Evolutionary conservation across 441 rosid species (phyloP).

Genomic region (Melastoma candidum): DNA sequence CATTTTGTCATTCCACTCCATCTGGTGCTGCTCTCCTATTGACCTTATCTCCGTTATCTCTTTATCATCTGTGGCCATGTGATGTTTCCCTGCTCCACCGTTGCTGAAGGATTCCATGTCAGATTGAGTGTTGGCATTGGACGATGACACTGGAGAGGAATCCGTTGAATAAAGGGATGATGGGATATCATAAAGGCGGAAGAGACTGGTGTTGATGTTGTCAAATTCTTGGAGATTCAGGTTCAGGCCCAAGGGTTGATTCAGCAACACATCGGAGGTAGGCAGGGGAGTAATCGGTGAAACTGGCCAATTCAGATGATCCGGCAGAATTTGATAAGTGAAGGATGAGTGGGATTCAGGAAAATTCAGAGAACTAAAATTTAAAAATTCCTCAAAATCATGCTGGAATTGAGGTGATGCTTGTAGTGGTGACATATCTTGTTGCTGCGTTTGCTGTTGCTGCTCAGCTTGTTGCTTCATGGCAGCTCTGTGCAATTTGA

Average conservation of each 20-base stretch:
- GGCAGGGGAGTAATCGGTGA: constrained; percentile 32
- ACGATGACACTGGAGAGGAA: constrained; percentile 27
- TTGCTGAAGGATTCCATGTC: constrained; percentile 16
- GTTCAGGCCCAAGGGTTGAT: constrained; percentile 79
- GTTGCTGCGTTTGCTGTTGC: constrained; percentile 17
- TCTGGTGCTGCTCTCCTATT: constrained; percentile 61
- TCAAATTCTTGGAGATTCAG: constrained; percentile 77
- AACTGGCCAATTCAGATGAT: constrained; percentile 28
- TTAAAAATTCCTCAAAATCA: constrained; percentile 38
- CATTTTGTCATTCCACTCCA: constrained; percentile 77
- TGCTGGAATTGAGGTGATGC: constrained; percentile 24
- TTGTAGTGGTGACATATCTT: constrained; percentile 9
- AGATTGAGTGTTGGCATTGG: not conserved
- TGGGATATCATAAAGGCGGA: constrained; percentile 23
- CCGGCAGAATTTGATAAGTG: constrained; percentile 23
- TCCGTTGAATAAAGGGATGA: constrained; percentile 38
- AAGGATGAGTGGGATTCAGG: constrained; percentile 20
- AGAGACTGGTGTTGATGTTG: constrained; percentile 43
- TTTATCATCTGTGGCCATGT: constrained; percentile 35
- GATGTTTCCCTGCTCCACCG: constrained; percentile 38
- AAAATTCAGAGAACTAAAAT: no score
- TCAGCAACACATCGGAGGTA: constrained; percentile 46
- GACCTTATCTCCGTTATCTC: constrained; percentile 72
- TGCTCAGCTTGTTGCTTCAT: constrained; percentile 51
- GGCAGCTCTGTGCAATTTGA: constrained; percentile 83